A percentile compares a stretch with the other conserved stretches of the same genome.
phyloP scores from a whole-genome alignment of 495 filamentous ascomycete species.

The Penicillium herquei region DNA sequence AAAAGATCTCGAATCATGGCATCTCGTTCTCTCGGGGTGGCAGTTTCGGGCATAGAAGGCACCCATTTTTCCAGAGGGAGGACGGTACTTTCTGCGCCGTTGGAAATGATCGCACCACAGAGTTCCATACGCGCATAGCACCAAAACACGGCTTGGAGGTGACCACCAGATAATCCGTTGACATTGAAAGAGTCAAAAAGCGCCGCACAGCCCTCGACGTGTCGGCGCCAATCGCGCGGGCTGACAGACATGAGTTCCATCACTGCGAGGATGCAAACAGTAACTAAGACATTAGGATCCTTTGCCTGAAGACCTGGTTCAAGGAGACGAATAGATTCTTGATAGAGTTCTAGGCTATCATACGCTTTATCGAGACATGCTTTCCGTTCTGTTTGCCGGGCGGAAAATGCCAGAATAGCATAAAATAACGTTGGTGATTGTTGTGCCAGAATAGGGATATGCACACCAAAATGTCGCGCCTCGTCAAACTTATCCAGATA shows the following conservation, averaged over 20 bases:
- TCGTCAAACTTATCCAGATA: slow-evolving; percentile 46
- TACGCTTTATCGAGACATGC: slow-evolving; percentile 29
- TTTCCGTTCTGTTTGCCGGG: slow-evolving; percentile 35
- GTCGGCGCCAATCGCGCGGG: slow-evolving; percentile 37
- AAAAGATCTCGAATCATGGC: slow-evolving; percentile 22
- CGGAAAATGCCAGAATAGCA: slow-evolving; percentile 37
- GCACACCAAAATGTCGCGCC: slow-evolving; percentile 29
- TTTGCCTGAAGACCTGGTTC: slow-evolving; percentile 28
- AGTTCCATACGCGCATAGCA: slow-evolving; percentile 45
- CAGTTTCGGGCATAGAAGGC: slow-evolving; percentile 17
- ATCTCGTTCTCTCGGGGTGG: slow-evolving; percentile 16
- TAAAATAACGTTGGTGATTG: slow-evolving; percentile 32
- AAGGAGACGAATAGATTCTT: slow-evolving; percentile 34
- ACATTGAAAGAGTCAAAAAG: slow-evolving; percentile 36
- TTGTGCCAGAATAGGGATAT: slow-evolving; percentile 34
- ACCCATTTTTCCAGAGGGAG: slow-evolving; percentile 34
- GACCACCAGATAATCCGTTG: slow-evolving; percentile 32
- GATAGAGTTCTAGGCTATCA: slow-evolving; percentile 38
- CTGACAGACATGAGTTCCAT: slow-evolving; percentile 46
- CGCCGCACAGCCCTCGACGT: slow-evolving; percentile 43
- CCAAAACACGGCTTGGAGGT: slow-evolving; percentile 43
- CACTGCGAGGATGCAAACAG: slow-evolving; percentile 28
- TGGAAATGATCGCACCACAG: slow-evolving; percentile 40
- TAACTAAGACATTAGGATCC: slow-evolving; percentile 34
- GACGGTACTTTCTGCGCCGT: slow-evolving; percentile 35